Base-by-base conservation (phyloP, 148 eudicot genomes). In the Rhododendron simsii region DNA sequence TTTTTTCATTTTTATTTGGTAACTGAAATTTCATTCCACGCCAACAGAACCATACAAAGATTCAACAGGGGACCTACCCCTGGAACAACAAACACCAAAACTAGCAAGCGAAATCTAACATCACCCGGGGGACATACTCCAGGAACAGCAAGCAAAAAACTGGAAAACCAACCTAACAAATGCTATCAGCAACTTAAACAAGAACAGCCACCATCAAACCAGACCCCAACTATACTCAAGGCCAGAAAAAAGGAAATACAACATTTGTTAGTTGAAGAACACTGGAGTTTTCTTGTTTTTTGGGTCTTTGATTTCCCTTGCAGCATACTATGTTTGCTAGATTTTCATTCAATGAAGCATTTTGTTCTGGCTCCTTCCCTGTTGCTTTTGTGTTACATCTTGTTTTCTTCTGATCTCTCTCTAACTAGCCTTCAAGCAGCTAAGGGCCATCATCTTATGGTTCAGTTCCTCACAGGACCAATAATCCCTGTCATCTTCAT, bases 301-400 rank as follows among this genome's bases (percentile, higher is more conserved):
- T 37, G 2, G 79, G 79, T 37, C 39, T 39, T 75, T 67, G 33
- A 37, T 75, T 37, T 18, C 50, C 53, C 47, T 53, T 83, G 26
- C 35, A 61, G 2, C 39, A 20, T 84, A 53, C 35, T 51, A 51
- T 30, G 37, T 16, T 84, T 74, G 3, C 30, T 63, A 23, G 47
- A n/a, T 50, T 67, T 20, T 78, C 35, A 47, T 78, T 30, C 84
- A 41, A 63, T 10, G 20, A 35, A 84, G 50, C 21, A 71, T 48
- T 48, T 83, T 83, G 85, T 35, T 83, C 33, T 84, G 12, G 41
- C 86, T 84, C 39, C 15, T 76, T 55, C 50, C 63, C 48, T 13
- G 15, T 33, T 3, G 39, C 51, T 51, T 23, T 51, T 84, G 33
- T n/a, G 28, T 45, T 13, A 23, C 81, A 45, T 47, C 57, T 78